Conservation (phyloP, 495 filamentous ascomycete species). For the Penicillium macrosclerotiorum region DNA sequence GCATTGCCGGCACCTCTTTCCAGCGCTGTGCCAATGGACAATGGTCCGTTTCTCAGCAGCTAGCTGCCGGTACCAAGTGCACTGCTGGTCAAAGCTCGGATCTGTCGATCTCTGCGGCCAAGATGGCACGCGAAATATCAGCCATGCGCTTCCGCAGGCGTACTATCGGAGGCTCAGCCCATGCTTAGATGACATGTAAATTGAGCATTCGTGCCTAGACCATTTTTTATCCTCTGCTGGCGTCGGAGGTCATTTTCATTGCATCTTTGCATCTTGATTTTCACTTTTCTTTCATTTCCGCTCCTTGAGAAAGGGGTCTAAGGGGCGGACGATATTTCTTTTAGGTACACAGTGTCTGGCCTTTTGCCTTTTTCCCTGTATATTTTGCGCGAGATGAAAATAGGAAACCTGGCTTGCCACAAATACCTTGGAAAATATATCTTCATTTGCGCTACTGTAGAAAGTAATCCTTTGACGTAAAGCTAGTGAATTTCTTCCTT, state of each 20-base stretch:
- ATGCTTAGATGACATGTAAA: slow-evolving; percentile 16
- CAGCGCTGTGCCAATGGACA: slow-evolving; percentile 60
- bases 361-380: slow-evolving; percentile 22
- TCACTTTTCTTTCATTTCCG: slow-evolving; percentile 19
- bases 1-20: slow-evolving; percentile 57
- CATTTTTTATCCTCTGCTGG: slow-evolving; percentile 14
- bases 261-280: slow-evolving; percentile 1
- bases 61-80: slow-evolving; percentile 62
- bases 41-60: slow-evolving; percentile 52
- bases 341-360: slow-evolving; percentile 10
- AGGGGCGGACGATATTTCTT: slow-evolving; percentile 18
- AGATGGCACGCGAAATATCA: slow-evolving; percentile 29
- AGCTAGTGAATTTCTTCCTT: too few relatives aligned
- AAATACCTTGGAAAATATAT: too few relatives aligned
- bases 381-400: slow-evolving; percentile 18
- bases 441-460: too few relatives aligned
- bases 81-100: slow-evolving; percentile 45
- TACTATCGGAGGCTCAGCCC: slow-evolving; percentile 15
- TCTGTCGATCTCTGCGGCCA: slow-evolving; percentile 35
- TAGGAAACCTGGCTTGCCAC: too few relatives aligned
- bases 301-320: not conserved
- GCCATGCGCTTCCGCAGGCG: slow-evolving; percentile 36
- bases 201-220: not conserved
- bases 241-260: slow-evolving; percentile 12
- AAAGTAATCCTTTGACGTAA: too few relatives aligned